Evolutionary conservation across 1,284 basidiomycete species (phyloP).

Genomic region (Singerocomus inundabilis): DNA sequence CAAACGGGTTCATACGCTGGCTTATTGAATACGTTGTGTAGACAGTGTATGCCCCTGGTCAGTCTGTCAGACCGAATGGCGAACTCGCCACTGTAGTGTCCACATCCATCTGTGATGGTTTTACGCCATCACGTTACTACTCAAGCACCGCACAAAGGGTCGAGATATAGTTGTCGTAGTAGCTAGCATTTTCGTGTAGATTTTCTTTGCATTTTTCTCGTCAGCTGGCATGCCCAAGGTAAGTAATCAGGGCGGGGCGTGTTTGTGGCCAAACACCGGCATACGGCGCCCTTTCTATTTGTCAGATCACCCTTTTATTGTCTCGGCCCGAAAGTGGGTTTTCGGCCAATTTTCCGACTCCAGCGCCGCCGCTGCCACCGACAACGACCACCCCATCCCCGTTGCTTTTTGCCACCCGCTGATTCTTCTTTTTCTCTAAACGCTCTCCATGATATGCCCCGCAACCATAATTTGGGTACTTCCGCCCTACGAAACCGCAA

Average conservation of each 20-base stretch:
- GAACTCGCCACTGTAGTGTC: neutral
- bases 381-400: constrained; percentile 29
- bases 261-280: constrained; percentile 35
- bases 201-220: constrained; percentile 6
- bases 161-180: constrained; percentile 10
- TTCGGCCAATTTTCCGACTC: constrained; percentile 40
- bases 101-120: neutral
- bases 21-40: constrained; percentile 5
- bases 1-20: neutral
- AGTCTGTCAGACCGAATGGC: neutral
- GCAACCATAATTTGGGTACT: constrained; percentile 68
- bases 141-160: neutral
- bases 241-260: constrained; percentile 25
- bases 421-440: constrained; percentile 22
- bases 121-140: neutral
- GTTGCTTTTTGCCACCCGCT: constrained; percentile 12
- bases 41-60: neutral
- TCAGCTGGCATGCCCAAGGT: constrained; percentile 17
- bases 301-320: constrained; percentile 35
- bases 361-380: constrained; percentile 40
- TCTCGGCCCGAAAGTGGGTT: constrained; percentile 39
- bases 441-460: constrained; percentile 75
- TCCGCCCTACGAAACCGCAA: constrained; percentile 79
- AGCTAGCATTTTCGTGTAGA: constrained; percentile 14
- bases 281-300: constrained; percentile 31